Evolutionary conservation across 768 basidiomycete genomes (phyloP).

Genomic region (Boletus coccyginus): DNA sequence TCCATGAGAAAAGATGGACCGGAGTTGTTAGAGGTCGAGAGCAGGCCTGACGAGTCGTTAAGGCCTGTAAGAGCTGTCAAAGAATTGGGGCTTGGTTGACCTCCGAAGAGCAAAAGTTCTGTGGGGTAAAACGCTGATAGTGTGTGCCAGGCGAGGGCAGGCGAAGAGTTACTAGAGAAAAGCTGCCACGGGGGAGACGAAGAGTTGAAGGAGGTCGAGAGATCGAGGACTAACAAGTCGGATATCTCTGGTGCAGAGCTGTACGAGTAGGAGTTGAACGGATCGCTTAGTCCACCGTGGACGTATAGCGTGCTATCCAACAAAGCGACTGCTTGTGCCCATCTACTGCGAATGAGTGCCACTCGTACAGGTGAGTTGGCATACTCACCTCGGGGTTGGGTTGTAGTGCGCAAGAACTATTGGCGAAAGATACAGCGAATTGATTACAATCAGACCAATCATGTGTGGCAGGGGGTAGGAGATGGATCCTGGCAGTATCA

Average conservation of each 20-base stretch:
- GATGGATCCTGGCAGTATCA: neutral
- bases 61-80: conserved; percentile 45
- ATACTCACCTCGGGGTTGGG: conserved; percentile 26
- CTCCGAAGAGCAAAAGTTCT: conserved; percentile 68
- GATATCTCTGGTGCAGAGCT: conserved; percentile 68
- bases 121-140: conserved; percentile 62
- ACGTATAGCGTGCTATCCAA: conserved; percentile 61
- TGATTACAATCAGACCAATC: conserved; percentile 6
- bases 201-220: conserved; percentile 56
- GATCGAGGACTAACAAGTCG: conserved; percentile 68
- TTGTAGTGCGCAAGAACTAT: conserved; percentile 21
- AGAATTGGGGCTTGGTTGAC: conserved; percentile 63
- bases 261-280: conserved; percentile 66
- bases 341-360: conserved; percentile 46
- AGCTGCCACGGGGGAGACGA: conserved; percentile 69
- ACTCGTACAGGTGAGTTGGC: neutral
- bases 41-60: conserved; percentile 61
- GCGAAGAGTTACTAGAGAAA: conserved; percentile 48
- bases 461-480: conserved; percentile 3
- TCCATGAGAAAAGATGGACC: conserved; percentile 48
- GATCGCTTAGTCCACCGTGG: conserved; percentile 81
- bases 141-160: conserved; percentile 76
- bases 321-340: conserved; percentile 74
- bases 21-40: conserved; percentile 42
- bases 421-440: conserved; percentile 12